Base-by-base conservation (phyloP, 192 early-diverging fungal species). In the Podila epigama region DNA sequence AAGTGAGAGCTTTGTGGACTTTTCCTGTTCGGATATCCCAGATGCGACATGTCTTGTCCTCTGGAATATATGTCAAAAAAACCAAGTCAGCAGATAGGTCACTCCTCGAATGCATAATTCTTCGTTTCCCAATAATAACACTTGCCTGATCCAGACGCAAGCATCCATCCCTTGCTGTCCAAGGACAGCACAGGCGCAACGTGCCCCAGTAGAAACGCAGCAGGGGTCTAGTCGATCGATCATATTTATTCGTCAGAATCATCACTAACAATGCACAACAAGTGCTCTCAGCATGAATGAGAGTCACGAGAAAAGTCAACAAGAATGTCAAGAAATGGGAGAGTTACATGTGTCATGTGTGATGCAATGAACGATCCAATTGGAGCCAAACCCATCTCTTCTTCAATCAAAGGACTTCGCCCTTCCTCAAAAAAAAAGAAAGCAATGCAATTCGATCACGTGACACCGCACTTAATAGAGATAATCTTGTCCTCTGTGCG, bases 11-110 rank as follows among this genome's bases (percentile, higher is more conserved):
- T 34, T 77, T 77, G 51, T 77, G 66, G 16, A 77, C 73, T 37
- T 60, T 77, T 29, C 62, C 33, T 20, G 73, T 59, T 20, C 73
- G 58, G n/a, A 77, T 18, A 34, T 77, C 73, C 73, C 73, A 77
- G 57, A 77, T 77, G 28, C 73, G 65, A 63, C 73, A 77, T 20
- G 73, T 68, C 52, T 60, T 77, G 50, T 77, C 73, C 66, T 77
- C 73, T 77, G 58, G 28, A 11, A 63, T 18, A 12, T 16, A 61
- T 32, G 25, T 48, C 40, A 33, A 60, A 50, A 29, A 10, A 61
- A 27, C 40, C 20, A 48, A 63, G 32, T 51, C 9, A 28, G 22
- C n/a, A 42, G 27, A 15, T 22, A 22, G 29, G 28, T 20, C 31
- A 10, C 15, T 44, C 50, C 25, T 60, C 36, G 20, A 1, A 22